These are phyloP conservation scores for Aspergillus phoenicis DNA, from an alignment of 2,329 filamentous ascomycete genomes.

Conservation along the genomic window DNA sequence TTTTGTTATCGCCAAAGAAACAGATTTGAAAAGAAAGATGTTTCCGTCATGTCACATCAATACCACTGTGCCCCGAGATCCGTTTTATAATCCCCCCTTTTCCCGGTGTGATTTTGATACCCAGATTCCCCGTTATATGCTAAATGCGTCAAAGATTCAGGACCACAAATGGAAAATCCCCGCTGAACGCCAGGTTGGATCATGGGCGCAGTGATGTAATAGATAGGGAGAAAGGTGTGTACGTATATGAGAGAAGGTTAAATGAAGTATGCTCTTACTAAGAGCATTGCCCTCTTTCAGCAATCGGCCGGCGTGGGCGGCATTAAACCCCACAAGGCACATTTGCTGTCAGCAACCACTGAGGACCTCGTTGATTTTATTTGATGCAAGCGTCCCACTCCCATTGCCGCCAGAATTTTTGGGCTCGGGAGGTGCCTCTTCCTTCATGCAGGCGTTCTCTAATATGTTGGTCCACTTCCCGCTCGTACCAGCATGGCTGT, in stretches of 20 bases:
- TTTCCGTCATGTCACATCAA: slow-evolving; percentile 24
- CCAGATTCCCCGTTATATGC: background rate
- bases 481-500: slow-evolving; percentile 92
- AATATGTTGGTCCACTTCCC: slow-evolving; percentile 99
- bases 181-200: slow-evolving; percentile 1
- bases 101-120: background rate
- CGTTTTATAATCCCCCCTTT: slow-evolving; percentile 14
- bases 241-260: background rate
- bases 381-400: slow-evolving; percentile 26
- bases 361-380: slow-evolving; percentile 35
- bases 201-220: background rate
- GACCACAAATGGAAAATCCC: background rate
- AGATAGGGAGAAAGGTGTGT: background rate
- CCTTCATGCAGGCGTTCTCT: slow-evolving; percentile 94
- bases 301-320: background rate
- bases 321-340: background rate
- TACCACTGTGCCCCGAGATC: slow-evolving; percentile 18
- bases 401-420: slow-evolving; percentile 15
- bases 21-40: slow-evolving; percentile 11
- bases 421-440: slow-evolving; percentile 58
- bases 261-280: background rate
- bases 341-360: slow-evolving; percentile 30
- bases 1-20: slow-evolving; percentile 15
- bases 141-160: slow-evolving; percentile 2
- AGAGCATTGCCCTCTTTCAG: background rate